Conservation (phyloP, 2,329 filamentous ascomycete genomes). For the Curvularia spicifera region DNA sequence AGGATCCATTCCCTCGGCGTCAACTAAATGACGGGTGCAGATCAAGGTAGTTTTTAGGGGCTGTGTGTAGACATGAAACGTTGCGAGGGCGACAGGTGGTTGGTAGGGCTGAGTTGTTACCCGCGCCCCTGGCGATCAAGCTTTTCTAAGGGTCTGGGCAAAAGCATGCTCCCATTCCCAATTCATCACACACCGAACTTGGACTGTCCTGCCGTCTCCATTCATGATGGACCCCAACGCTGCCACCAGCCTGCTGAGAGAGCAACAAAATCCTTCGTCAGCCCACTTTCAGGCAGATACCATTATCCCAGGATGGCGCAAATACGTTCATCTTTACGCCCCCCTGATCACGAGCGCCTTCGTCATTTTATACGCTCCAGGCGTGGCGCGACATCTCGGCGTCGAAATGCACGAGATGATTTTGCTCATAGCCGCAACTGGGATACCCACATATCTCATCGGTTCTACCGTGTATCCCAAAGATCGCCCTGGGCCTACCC, state of each 20-base stretch:
- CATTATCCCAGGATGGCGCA: not conserved
- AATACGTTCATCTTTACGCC: constrained; percentile 26
- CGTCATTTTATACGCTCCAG: constrained; percentile 9
- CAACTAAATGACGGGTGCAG: not conserved
- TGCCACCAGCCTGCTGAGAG: not conserved
- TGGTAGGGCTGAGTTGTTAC: not conserved
- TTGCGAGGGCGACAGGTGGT: not conserved
- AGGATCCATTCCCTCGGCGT: not conserved
- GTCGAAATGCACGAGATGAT: constrained; percentile 1
- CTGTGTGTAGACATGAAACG: not conserved
- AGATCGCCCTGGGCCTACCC: constrained; percentile 19
- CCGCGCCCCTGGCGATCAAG: not conserved
- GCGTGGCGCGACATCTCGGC: constrained; percentile 6
- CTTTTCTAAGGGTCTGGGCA: not conserved
- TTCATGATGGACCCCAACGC: not conserved
- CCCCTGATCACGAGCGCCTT: constrained; percentile 22
- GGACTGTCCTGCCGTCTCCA: not conserved
- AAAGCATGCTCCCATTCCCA: not conserved
- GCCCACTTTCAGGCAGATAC: not conserved
- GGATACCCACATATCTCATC: constrained; percentile 23
- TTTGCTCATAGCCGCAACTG: constrained; percentile 10
- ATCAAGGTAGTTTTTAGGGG: not conserved
- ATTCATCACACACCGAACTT: not conserved
- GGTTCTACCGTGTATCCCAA: constrained; percentile 19
- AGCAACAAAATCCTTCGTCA: not conserved